phyloP scores from a whole-genome alignment of 1,139 yeast genomes.

The Hyphopichia khmerensis region DNA sequence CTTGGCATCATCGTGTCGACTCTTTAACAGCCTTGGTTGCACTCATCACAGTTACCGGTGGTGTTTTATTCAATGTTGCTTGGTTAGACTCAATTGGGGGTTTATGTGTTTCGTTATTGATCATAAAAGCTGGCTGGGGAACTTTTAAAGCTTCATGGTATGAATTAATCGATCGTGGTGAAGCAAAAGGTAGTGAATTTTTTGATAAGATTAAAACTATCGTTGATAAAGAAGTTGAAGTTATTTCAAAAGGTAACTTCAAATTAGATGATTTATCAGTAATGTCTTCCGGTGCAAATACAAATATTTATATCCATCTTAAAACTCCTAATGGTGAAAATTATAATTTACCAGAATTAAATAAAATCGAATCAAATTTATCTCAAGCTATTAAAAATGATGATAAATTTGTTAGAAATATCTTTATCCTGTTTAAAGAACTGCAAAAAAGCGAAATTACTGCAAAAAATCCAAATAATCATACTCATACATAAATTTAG shows the following conservation, averaged over 20 bases:
- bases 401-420: constrained; percentile 36
- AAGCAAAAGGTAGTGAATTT: constrained; percentile 26
- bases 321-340: constrained; percentile 13
- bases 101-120: constrained; percentile 72
- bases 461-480: background rate
- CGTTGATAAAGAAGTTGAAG: constrained; percentile 18
- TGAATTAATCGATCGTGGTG: constrained; percentile 71
- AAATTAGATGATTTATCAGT: constrained; percentile 51
- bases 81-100: constrained; percentile 96
- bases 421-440: constrained; percentile 21
- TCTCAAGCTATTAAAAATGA: constrained; percentile 23
- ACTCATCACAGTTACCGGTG: constrained; percentile 80
- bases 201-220: constrained; percentile 26
- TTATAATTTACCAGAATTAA: constrained; percentile 26
- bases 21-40: constrained; percentile 92
- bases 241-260: constrained; percentile 17
- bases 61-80: constrained; percentile 69
- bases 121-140: constrained; percentile 80
- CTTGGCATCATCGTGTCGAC: constrained; percentile 99
- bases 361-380: constrained; percentile 25
- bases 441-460: constrained; percentile 1
- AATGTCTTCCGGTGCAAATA: constrained; percentile 72
- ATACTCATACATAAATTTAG: no score
- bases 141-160: constrained; percentile 68
- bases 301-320: constrained; percentile 33